Base-by-base conservation (phyloP, 345 rosid genomes). In the Lenwebbia sp. region DNA sequence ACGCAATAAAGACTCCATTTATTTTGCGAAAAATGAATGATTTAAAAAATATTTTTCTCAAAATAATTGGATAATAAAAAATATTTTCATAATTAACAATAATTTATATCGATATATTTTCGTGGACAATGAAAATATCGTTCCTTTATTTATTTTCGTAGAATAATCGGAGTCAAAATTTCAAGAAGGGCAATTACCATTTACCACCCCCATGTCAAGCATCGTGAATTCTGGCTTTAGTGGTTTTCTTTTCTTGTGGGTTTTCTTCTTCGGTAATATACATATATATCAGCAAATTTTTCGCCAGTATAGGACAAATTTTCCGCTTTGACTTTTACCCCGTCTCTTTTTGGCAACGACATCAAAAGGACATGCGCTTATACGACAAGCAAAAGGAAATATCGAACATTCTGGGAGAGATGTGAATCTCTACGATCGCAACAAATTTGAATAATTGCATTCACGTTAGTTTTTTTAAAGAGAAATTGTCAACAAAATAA, bases 1-100 rank as follows among this genome's bases (percentile, higher is more conserved):
- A 6, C 3, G 8, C 6, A 2, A 8, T 17, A 33, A 7, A 65
- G 1, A 0, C 1, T 17, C 10, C 2, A 0, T 30, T 65, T 33
- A 9, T 65, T 33, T 65, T 1, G 0, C 2, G 2, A 65, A 65
- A 37, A 70, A 9, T 70, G 3, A 37, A 33, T 37, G 1, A 33
- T 33, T 65, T 15, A 3, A 65, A 65, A 33, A 8, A 65, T 0
- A 60, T 3, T 0, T 28, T 60, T 1, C 8, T 30, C 7, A 30
- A 65, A 65, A 65, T 65, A 30, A 65, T 37, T 65, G 7, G 1
- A 1, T 5, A 30, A 62, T 14, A 0, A 33, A 65, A 5, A 65
- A 65, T 33, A 0, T 19, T 33, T 70, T 70, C 25, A 17, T 70
- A 4, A 70, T 19, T 70, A 70, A 33, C 25, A 33, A 19, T 37